Base-by-base conservation (phyloP, 345 rosid genomes). In the Populus pruinosa region DNA sequence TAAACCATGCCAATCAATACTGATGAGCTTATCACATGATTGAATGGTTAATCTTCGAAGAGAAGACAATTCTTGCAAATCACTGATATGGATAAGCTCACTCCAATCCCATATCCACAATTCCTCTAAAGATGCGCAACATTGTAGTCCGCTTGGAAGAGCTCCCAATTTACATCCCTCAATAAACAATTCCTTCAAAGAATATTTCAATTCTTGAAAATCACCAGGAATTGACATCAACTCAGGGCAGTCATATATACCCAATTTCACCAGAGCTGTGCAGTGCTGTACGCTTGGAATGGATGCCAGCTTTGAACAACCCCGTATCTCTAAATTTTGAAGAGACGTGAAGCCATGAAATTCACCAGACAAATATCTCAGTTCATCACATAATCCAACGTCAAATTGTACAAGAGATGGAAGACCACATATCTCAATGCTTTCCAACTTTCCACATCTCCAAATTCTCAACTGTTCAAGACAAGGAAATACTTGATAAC, bases 61-160 rank as follows among this genome's bases (percentile, higher is more conserved):
- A 10, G 11, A 39, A 39, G 43, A 39, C 43, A 39, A 39, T 39
- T 8, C 43, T 39, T 39, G 43, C 0, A 39, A 39, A 39, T 8
- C 43, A 39, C 10, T 8, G 10, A 39, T 8, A 39, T 1, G 43
- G 11, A 8, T 8, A 39, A 39, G 43, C 11, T 39, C 43, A 1
- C 43, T 7, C 0, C 43, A 39, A 0, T 1, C 0, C 2, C 0
- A 0, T 39, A 39, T 1, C 11, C 0, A 0, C 11, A 33, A 33
- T 39, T 8, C 43, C 43, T 39, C 43, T 39, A 39, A 10, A 8
- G 43, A 41, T 41, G 44, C 0, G 12, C 44, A 41, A 9, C 12
- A 0, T 9, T 27, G 29, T 1, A 27, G 29, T 27, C 29, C 29
- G 29, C 29, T 27, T 27, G 29, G 29, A 27, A 27, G 29, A 27